A percentile compares a stretch with the other conserved stretches of the same genome.
Conservation (phyloP, 306 rosid species). For the Bauhinia variegata region DNA sequence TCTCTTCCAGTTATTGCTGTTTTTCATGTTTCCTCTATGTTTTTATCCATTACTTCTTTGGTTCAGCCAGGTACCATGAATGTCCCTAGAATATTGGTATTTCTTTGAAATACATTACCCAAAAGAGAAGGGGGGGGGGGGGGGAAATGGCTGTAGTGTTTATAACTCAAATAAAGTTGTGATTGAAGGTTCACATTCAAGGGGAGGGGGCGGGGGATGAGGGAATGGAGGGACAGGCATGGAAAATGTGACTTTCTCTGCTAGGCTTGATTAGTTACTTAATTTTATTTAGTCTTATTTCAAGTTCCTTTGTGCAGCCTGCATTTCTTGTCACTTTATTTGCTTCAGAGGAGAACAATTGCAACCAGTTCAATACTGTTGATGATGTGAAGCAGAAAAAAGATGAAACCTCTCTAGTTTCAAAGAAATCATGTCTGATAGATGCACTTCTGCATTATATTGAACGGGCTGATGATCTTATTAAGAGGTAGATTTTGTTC, state of each 20-base stretch:
- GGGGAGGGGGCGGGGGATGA: neutral
- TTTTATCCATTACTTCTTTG: neutral
- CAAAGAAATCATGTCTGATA: conserved; percentile 50
- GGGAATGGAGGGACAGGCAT: neutral
- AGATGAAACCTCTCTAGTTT: conserved; percentile 47
- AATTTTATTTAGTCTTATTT: conserved; percentile 15
- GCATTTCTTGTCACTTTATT: conserved; percentile 75
- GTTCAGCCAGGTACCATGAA: conserved; percentile 11
- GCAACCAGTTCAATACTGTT: conserved; percentile 41
- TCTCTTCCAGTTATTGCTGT: conserved; percentile 2
- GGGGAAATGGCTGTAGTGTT: neutral
- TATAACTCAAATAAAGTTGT: neutral
- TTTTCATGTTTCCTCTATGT: too few relatives aligned
- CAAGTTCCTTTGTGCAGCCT: conserved; percentile 65
- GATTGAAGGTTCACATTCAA: neutral
- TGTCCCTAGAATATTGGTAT: conserved; percentile 1
- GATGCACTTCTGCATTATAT: conserved; percentile 60
- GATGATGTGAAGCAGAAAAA: conserved; percentile 53
- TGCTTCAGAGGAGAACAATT: conserved; percentile 48
- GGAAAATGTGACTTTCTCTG: neutral
- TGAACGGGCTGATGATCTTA: conserved; percentile 52
- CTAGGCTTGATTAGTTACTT: conserved; percentile 5
- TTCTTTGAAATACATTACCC: conserved; percentile 5
- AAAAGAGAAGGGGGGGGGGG: too few relatives aligned
- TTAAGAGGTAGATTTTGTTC: conserved; percentile 54